phyloP scores from a whole-genome alignment of 2,329 filamentous ascomycete species.

The Colletotrichum kahawae region DNA sequence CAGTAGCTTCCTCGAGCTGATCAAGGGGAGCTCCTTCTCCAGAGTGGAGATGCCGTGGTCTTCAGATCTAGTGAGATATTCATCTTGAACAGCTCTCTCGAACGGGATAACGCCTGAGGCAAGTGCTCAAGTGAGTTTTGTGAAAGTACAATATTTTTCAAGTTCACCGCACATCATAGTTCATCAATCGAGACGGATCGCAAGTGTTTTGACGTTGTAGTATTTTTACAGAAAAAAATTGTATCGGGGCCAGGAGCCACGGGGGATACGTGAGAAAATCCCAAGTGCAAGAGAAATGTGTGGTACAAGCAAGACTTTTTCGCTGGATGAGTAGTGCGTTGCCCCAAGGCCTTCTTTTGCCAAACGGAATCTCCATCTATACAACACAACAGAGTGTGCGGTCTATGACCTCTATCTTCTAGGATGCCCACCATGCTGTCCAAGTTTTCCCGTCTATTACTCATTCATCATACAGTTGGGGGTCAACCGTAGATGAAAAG shows the following conservation, averaged over 20 bases:
- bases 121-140: not conserved
- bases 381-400: constrained; percentile 20
- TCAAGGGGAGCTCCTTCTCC: not conserved
- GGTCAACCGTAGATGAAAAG: constrained; percentile 14
- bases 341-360: not conserved
- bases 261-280: constrained; percentile 10
- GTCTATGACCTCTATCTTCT: constrained; percentile 21
- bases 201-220: constrained; percentile 18
- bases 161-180: not conserved
- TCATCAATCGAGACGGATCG: not conserved
- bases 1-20: not conserved
- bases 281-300: not conserved
- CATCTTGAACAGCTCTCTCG: not conserved
- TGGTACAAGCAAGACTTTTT: constrained; percentile 16
- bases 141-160: no score
- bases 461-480: constrained; percentile 6
- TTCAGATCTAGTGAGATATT: not conserved
- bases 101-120: not conserved
- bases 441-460: constrained; percentile 21
- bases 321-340: constrained; percentile 14
- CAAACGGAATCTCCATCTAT: constrained; percentile 18
- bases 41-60: not conserved
- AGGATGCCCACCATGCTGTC: constrained; percentile 21
- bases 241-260: constrained; percentile 22
- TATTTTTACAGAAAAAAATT: constrained; percentile 23